Evolutionary conservation across 306 rosid genomes (phyloP), one percentile per base, ranked within the genome.

Genomic region (barrel medic (Medicago truncatula)): DNA sequence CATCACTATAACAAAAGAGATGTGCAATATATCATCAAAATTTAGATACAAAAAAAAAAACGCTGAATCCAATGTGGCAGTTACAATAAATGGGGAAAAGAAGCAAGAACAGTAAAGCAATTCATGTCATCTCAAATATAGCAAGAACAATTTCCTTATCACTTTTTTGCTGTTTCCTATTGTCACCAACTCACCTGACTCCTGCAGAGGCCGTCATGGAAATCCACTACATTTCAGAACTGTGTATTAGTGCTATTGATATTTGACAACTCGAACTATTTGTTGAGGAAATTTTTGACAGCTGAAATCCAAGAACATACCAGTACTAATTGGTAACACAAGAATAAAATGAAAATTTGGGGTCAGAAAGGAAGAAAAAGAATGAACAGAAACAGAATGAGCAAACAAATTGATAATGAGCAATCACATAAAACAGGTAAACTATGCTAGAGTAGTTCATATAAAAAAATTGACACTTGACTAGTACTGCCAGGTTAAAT

Each of bases 401-500:
- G 53, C 46, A 44, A 50, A 23, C 25, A 56, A 63, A 39, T 40
- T 28, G 16, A 46, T 18, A 76, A 71, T 0, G 31, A 76, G 74
- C 44, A 25, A 66, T 49, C 63, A 52, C 39, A 78, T 8, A 60
- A 12, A 54, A 20, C 31, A 34, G 57, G 38, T 66, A 72, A 53
- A 54, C 69, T 13, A 36, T 47, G 50, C 78, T 34, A 53, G 71
- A 61, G 31, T 44, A 76, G 65, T 76, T 78, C 78, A 66, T 76
- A 81, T 76, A 79, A 73, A 78, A 78, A 61, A 80, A 73, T 83
- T 67, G 86, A 84, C 84, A 73, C 84, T 82, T 84, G 86, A 81
- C 83, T 81, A 75, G 85, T 87, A 80, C 77, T 79, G 89, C 79
- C 84, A 49, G 76, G 85, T 85, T 78, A 86, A 82, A 85, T 93